Percentiles rank a stretch among this genome's conserved stretches.
These are phyloP conservation scores for Pythium graminicola DNA, from an alignment of 352 stramenopile species.

Conservation along the genomic window DNA sequence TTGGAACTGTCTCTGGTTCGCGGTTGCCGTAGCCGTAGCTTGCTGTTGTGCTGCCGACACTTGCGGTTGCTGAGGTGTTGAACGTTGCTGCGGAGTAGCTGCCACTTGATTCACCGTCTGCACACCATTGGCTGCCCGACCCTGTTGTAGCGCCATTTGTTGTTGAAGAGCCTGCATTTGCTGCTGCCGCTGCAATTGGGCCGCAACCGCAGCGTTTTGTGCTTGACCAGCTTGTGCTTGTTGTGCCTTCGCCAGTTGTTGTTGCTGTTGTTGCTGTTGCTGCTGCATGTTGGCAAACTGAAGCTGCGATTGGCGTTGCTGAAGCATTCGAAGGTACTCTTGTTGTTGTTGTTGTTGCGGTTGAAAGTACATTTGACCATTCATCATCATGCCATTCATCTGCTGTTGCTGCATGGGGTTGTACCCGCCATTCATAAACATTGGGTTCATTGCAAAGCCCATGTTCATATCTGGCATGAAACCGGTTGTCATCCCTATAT, in stretches of 20 bases:
- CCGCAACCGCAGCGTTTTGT: constrained; percentile 10
- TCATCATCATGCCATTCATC: constrained; percentile 61
- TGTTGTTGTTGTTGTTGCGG: constrained; percentile 65
- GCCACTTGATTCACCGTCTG: neutral
- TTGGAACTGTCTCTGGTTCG: constrained; percentile 8
- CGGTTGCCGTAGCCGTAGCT: neutral
- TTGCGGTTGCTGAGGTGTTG: constrained; percentile 12
- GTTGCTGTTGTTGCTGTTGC: constrained; percentile 12
- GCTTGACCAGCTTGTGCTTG: constrained; percentile 13
- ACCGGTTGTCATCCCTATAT: constrained; percentile 44
- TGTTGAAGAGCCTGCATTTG: constrained; percentile 25
- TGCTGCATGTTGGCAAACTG: constrained; percentile 29
- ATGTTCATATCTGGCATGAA: constrained; percentile 45
- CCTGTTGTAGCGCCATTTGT: constrained; percentile 27
- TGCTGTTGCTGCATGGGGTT: constrained; percentile 51
- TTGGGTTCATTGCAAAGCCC: constrained; percentile 50
- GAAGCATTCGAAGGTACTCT: constrained; percentile 69
- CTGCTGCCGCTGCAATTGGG: constrained; percentile 25
- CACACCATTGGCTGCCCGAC: neutral
- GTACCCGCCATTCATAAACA: constrained; percentile 59
- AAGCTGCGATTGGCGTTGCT: constrained; percentile 33
- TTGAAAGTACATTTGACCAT: constrained; percentile 51
- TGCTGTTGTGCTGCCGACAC: neutral
- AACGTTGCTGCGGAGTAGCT: constrained; percentile 3
- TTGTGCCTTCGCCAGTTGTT: constrained; percentile 12